Percentiles rank a stretch among this genome's conserved stretches.
phyloP scores from a whole-genome alignment of 139 green algal genomes.

The Micractinium conductrix region DNA sequence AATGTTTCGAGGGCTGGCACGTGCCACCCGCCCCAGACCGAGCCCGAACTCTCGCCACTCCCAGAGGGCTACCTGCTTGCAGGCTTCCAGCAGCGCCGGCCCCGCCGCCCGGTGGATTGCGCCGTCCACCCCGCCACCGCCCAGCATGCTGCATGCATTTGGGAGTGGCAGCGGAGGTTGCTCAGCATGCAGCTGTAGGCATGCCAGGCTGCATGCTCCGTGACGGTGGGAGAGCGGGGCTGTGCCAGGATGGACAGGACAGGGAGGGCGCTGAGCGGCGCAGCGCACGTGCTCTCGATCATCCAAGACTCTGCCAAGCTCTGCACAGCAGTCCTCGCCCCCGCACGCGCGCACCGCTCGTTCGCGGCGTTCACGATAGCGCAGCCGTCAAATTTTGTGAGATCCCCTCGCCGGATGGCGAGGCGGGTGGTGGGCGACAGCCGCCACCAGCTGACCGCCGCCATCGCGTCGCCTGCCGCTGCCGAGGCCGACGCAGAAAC shows the following conservation, averaged over 20 bases:
- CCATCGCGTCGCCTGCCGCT: no score
- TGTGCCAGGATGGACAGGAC: no score
- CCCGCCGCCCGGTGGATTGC: constrained; percentile 90
- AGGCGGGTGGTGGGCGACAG: constrained; percentile 16
- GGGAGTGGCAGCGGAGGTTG: neutral
- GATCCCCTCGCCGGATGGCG: constrained; percentile 52
- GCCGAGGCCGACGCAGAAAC: no score
- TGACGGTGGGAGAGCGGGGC: no score
- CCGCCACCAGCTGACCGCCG: no score
- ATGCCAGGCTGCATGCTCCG: no score
- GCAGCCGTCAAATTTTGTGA: constrained; percentile 74
- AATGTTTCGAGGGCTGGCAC: no score
- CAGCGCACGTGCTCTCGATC: no score
- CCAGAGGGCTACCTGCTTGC: constrained; percentile 38
- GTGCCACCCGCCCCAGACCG: neutral
- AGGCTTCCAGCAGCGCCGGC: constrained; percentile 72
- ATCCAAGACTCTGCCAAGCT: no score
- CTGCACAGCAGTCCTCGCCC: neutral
- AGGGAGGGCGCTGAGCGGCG: no score
- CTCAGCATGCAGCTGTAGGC: constrained; percentile 70
- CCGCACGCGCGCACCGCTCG: neutral
- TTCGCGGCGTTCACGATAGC: constrained; percentile 84
- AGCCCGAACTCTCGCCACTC: no score
- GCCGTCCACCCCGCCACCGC: constrained; percentile 87
- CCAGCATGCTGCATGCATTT: constrained; percentile 77